These are phyloP conservation scores for Hanseniaspora occidentalis DNA, from an alignment of 805 yeast species.

Conservation along the genomic window DNA sequence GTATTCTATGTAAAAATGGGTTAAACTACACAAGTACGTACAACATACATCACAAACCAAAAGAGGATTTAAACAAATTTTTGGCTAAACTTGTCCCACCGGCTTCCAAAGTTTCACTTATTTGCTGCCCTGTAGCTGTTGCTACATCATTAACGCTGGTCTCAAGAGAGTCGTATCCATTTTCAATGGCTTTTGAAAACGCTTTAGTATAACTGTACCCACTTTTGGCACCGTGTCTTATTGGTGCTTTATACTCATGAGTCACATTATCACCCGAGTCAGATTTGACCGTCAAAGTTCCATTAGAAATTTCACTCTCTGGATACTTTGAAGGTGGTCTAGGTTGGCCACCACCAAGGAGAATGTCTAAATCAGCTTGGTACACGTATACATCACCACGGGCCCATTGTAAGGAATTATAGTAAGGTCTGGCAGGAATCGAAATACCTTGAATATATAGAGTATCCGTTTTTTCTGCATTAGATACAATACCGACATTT, in stretches of 20 bases:
- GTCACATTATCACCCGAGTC: conserved; percentile 12
- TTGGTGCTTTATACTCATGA: conserved; percentile 36
- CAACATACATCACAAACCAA: conserved; percentile 32
- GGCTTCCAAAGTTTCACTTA: conserved; percentile 39
- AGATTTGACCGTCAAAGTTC: conserved; percentile 16
- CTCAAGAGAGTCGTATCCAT: conserved; percentile 41
- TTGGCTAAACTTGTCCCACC: conserved; percentile 38
- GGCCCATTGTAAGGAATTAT: conserved; percentile 76
- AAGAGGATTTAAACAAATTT: conserved; percentile 39
- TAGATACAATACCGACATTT: conserved; percentile 19
- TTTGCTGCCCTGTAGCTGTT: conserved; percentile 36
- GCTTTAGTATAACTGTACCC: conserved; percentile 31
- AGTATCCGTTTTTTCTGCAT: conserved; percentile 30
- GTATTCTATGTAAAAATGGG: no score
- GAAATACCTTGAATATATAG: conserved; percentile 57
- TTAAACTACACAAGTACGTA: no score
- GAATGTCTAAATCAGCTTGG: conserved; percentile 44
- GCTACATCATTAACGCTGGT: conserved; percentile 48
- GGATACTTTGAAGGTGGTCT: conserved; percentile 47
- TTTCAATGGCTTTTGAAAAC: conserved; percentile 34
- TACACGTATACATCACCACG: conserved; percentile 59
- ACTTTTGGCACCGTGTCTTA: conserved; percentile 25
- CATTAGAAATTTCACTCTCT: conserved; percentile 47
- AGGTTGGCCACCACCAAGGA: conserved; percentile 61
- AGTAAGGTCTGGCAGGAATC: conserved; percentile 69